A percentile compares a stretch with the other conserved stretches of the same genome.
Conservation (phyloP, 768 basidiomycete species). For the Tephrocybe sp. region DNA sequence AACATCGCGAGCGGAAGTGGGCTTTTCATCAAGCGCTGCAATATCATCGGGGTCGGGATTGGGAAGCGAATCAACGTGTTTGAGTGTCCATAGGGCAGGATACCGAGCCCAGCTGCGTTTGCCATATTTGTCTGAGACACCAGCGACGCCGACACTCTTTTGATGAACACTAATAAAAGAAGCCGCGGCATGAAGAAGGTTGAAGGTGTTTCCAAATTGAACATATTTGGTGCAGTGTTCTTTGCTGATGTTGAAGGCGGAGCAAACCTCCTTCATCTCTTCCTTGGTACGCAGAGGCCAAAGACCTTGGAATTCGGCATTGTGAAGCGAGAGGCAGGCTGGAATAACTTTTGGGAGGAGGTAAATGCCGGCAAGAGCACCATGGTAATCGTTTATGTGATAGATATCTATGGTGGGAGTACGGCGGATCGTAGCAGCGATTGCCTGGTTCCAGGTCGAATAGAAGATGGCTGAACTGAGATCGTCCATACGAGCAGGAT, state of each 20-base stretch:
- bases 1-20: conserved; percentile 69
- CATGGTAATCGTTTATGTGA: conserved; percentile 95
- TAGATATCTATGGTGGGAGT: conserved; percentile 89
- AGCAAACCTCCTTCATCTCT: conserved; percentile 98
- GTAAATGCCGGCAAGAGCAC: conserved; percentile 88
- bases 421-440: conserved; percentile 87
- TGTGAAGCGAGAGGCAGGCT: conserved; percentile 89
- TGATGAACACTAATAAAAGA: conserved; percentile 92
- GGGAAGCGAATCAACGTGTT: conserved; percentile 92
- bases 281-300: conserved; percentile 97
- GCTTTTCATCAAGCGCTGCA: conserved; percentile 83
- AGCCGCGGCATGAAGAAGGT: conserved; percentile 89
- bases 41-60: conserved; percentile 97
- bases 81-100: conserved; percentile 93
- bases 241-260: conserved; percentile 96
- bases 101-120: conserved; percentile 97
- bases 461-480: conserved; percentile 96
- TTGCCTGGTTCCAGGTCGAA: conserved; percentile 97
- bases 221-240: conserved; percentile 96
- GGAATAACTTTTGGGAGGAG: conserved; percentile 90
- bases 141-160: conserved; percentile 91
- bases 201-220: conserved; percentile 98
- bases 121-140: conserved; percentile 97
- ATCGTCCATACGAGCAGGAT: conserved; percentile 97
- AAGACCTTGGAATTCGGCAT: conserved; percentile 96